A percentile compares a stretch with the other conserved stretches of the same genome.
Evolutionary conservation across 352 stramenopile species (phyloP).

Genomic region (Pythium grandisporangium): DNA sequence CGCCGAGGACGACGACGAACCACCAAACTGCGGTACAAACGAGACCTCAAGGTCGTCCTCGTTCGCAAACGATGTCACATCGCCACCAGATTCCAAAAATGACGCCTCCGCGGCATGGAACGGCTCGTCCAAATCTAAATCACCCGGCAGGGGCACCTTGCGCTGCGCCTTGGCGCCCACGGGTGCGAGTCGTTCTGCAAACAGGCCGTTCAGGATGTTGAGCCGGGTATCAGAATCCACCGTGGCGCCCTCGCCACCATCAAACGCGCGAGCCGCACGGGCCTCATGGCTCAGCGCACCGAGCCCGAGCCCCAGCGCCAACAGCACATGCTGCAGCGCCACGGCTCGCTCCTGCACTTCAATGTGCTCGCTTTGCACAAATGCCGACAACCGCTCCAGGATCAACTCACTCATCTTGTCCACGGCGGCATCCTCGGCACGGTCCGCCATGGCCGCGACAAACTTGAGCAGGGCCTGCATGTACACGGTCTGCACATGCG

Average conservation of each 20-base stretch:
- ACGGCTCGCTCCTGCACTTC: slow-evolving; percentile 95
- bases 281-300: slow-evolving; percentile 46
- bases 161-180: slow-evolving; percentile 89
- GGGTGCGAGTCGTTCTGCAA: slow-evolving; percentile 74
- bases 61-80: slow-evolving; percentile 43
- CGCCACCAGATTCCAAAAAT: slow-evolving; percentile 69
- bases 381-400: slow-evolving; percentile 74
- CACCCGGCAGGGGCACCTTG: slow-evolving; percentile 86
- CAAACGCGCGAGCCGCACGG: slow-evolving; percentile 56
- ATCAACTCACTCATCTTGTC: slow-evolving; percentile 82
- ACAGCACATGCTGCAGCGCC: slow-evolving; percentile 65
- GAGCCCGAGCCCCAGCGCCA: slow-evolving; percentile 51
- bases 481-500: slow-evolving; percentile 91
- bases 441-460: slow-evolving; percentile 62
- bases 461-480: slow-evolving; percentile 92
- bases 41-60: slow-evolving; percentile 78
- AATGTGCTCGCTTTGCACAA: slow-evolving; percentile 87
- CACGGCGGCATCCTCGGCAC: slow-evolving; percentile 70
- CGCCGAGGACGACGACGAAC: slow-evolving; percentile 6
- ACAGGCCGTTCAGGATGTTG: slow-evolving; percentile 63
- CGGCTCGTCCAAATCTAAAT: slow-evolving; percentile 53
- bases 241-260: slow-evolving; percentile 32
- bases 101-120: slow-evolving; percentile 47
- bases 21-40: slow-evolving; percentile 43
- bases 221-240: slow-evolving; percentile 34